Conservation (phyloP, 306 rosid species). For the Prunus mongolica region DNA sequence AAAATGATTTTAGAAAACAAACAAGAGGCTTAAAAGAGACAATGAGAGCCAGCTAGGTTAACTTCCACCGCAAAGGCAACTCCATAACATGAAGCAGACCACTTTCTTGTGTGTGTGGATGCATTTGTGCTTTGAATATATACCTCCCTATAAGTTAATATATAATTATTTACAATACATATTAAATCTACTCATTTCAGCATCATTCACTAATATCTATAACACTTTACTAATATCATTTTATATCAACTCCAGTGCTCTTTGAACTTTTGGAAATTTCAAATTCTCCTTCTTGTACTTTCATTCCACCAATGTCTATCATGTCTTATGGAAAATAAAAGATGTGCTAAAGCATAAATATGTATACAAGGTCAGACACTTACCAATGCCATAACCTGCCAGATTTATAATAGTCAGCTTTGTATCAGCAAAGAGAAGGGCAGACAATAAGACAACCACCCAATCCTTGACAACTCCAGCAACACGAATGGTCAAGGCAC, state of each 20-base stretch:
- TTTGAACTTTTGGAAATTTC: too few relatives aligned
- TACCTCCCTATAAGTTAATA: too few relatives aligned
- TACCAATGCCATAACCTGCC: slow-evolving; percentile 90
- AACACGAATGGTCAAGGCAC: slow-evolving; percentile 98
- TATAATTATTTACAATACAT: too few relatives aligned
- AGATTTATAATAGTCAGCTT: slow-evolving; percentile 87
- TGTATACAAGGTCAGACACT: slow-evolving; percentile 28
- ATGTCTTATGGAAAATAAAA: neutral
- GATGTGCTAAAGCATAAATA: slow-evolving; percentile 2
- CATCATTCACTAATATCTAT: too few relatives aligned
- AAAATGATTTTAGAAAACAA: neutral
- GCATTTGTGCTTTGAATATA: too few relatives aligned
- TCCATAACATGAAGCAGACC: too few relatives aligned
- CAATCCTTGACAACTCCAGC: slow-evolving; percentile 99
- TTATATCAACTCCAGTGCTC: too few relatives aligned
- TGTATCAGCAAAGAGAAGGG: slow-evolving; percentile 89
- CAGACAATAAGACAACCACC: slow-evolving; percentile 94
- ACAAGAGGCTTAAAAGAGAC: neutral
- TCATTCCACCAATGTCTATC: neutral
- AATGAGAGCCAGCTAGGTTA: neutral
- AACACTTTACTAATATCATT: too few relatives aligned
- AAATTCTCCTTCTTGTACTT: too few relatives aligned
- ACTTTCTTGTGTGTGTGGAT: too few relatives aligned
- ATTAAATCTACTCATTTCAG: too few relatives aligned
- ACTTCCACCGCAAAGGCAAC: too few relatives aligned